Conservation (phyloP, 2,329 filamentous ascomycete species). For the Trichoderma sp. region DNA sequence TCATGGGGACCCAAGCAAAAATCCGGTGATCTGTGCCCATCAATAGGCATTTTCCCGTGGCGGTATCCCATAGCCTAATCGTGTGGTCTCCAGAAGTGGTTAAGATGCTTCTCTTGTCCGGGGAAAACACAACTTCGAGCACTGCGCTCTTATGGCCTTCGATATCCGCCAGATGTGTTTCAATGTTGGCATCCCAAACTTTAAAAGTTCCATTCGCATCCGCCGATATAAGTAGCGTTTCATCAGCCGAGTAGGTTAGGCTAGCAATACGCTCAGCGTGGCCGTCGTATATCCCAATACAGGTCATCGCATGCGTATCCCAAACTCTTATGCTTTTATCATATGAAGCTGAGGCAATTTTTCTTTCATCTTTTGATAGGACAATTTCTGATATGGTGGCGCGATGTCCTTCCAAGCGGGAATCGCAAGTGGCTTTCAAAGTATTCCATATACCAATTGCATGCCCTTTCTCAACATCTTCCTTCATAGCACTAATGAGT, state of each 20-base stretch:
- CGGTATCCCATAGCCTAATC: background rate
- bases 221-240: background rate
- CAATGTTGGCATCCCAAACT: background rate
- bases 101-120: background rate
- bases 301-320: background rate
- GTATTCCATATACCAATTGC: background rate
- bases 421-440: background rate
- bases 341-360: background rate
- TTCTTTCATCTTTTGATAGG: background rate
- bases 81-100: background rate
- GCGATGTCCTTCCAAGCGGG: background rate
- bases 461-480: background rate
- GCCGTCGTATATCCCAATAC: background rate
- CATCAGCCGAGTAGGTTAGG: background rate
- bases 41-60: background rate
- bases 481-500: background rate
- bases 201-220: background rate
- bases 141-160: background rate
- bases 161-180: accelerated
- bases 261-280: background rate
- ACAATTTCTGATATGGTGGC: background rate
- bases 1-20: background rate
- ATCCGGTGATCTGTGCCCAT: background rate
- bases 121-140: background rate
- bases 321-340: background rate